Evolutionary conservation across 2,329 filamentous ascomycete genomes (phyloP).

Genomic region (Atkinsonella texensis): DNA sequence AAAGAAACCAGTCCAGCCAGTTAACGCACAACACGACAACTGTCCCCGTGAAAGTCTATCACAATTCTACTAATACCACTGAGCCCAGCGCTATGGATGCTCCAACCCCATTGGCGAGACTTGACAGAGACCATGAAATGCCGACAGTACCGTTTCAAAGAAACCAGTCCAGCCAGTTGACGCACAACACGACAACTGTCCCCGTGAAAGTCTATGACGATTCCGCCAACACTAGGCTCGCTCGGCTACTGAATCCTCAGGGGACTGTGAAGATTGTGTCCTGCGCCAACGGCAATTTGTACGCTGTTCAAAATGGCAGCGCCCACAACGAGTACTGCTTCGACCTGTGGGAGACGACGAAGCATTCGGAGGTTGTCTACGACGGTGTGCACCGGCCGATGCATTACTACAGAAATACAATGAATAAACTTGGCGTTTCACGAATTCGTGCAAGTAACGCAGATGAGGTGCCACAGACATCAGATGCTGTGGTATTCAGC

Average conservation of each 20-base stretch:
- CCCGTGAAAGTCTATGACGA: conserved; percentile 10
- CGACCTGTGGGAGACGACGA: conserved; percentile 12
- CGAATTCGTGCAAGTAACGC: conserved; percentile 15
- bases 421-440: conserved; percentile 18
- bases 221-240: conserved; percentile 11
- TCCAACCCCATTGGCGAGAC: not conserved
- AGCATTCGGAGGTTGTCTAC: conserved; percentile 10
- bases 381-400: conserved; percentile 15
- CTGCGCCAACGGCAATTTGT: conserved; percentile 24
- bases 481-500: conserved; percentile 11
- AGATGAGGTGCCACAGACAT: conserved; percentile 8
- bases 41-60: too few species aligned
- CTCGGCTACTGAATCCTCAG: conserved; percentile 11
- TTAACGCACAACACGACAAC: too few species aligned
- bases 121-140: not conserved
- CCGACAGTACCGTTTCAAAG: not conserved
- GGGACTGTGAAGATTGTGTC: conserved; percentile 14
- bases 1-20: too few species aligned
- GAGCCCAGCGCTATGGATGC: too few species aligned
- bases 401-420: conserved; percentile 23
- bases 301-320: conserved; percentile 13
- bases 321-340: conserved; percentile 11
- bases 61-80: not conserved
- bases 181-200: not conserved
- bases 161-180: too few species aligned